These are phyloP conservation scores for Solanum paucissectum DNA, from an alignment of 257 asterid genomes.

Conservation along the genomic window DNA sequence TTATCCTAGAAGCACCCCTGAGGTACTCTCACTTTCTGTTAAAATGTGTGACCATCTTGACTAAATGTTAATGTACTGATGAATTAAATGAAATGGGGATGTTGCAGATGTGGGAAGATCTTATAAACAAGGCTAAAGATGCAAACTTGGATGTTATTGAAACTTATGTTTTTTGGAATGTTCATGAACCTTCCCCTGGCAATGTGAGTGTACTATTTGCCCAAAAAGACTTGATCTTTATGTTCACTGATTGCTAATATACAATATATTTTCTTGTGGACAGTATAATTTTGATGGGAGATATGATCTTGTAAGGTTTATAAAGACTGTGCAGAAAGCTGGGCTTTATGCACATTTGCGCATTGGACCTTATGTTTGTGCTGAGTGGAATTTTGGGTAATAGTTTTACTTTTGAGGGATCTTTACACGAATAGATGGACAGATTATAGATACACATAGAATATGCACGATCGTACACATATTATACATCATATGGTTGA, in stretches of 20 bases:
- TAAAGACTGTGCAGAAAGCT: slow-evolving; percentile 44
- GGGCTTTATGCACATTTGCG: slow-evolving; percentile 51
- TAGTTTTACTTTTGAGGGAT: background rate
- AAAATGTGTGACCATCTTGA: background rate
- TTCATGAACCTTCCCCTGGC: slow-evolving; percentile 63
- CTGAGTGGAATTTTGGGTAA: slow-evolving; percentile 81
- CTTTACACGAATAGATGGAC: background rate
- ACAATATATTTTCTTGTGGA: background rate
- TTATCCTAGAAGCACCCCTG: slow-evolving; percentile 75
- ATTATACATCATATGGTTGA: background rate
- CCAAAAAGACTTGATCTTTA: background rate
- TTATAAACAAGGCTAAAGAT: slow-evolving; percentile 47
- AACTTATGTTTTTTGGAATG: slow-evolving; percentile 63
- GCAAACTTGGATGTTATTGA: slow-evolving; percentile 67
- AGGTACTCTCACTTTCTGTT: slow-evolving; percentile 18
- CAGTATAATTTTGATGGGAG: slow-evolving; percentile 60
- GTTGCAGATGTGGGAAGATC: slow-evolving; percentile 72
- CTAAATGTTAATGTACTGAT: background rate
- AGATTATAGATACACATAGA: background rate
- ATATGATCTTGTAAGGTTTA: slow-evolving; percentile 55
- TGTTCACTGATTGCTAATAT: background rate
- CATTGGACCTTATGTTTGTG: slow-evolving; percentile 71
- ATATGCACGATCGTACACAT: background rate
- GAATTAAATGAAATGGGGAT: background rate
- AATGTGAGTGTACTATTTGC: slow-evolving; percentile 27